phyloP scores from a whole-genome alignment of 352 stramenopile genomes.

The Phytopythium vexans region DNA sequence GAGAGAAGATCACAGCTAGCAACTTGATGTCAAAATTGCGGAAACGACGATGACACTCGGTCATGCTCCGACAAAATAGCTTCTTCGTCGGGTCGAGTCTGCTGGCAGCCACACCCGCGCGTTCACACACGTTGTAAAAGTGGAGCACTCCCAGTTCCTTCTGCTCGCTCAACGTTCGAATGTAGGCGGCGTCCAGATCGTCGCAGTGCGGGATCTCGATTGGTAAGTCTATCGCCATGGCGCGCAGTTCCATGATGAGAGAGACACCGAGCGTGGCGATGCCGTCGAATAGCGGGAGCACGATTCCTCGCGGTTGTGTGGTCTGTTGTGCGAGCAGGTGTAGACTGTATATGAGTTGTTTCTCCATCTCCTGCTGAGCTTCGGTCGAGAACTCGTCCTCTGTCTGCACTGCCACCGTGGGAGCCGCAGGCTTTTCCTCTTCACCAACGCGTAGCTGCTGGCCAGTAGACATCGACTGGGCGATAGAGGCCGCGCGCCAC shows the following conservation, averaged over 20 bases:
- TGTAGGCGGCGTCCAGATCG: slow-evolving; percentile 34
- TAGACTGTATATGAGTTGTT: slow-evolving; percentile 32
- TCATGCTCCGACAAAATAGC: slow-evolving; percentile 50
- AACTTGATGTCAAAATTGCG: slow-evolving; percentile 57
- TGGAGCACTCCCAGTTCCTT: slow-evolving; percentile 24
- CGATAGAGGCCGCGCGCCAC: slow-evolving; percentile 21
- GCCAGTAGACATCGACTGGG: too few relatives aligned
- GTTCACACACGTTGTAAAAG: slow-evolving; percentile 52
- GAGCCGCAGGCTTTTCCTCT: too few relatives aligned
- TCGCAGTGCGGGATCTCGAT: slow-evolving; percentile 64
- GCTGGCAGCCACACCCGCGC: slow-evolving; percentile 21
- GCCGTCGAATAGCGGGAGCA: slow-evolving; percentile 52
- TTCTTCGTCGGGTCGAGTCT: slow-evolving; percentile 2
- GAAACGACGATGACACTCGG: slow-evolving; percentile 41
- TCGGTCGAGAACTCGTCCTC: slow-evolving; percentile 1
- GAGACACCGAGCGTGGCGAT: slow-evolving; percentile 47
- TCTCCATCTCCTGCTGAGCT: slow-evolving; percentile 25
- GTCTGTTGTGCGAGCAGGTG: slow-evolving; percentile 22
- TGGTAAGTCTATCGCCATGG: slow-evolving; percentile 38
- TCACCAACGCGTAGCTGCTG: too few relatives aligned
- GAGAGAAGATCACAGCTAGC: slow-evolving; percentile 53
- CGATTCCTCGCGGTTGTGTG: slow-evolving; percentile 43
- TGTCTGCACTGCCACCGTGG: too few relatives aligned
- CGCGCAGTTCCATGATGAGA: slow-evolving; percentile 54
- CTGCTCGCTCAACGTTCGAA: slow-evolving; percentile 24